Conservation (phyloP, 2,329 filamentous ascomycete genomes). For the Claviceps monticola region DNA sequence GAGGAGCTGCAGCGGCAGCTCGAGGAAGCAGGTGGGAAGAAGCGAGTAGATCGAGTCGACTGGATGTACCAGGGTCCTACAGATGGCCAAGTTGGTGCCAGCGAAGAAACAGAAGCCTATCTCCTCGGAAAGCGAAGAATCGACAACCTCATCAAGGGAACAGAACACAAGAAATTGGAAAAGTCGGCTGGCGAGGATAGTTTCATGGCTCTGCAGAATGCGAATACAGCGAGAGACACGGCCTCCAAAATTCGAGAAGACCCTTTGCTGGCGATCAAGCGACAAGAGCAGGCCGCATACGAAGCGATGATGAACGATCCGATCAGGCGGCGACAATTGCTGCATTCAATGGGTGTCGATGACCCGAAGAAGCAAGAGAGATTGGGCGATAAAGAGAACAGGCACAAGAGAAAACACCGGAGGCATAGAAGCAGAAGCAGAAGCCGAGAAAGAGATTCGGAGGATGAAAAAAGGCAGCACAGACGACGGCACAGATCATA, state of each 20-base stretch:
- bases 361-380: constrained; percentile 33
- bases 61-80: constrained; percentile 96
- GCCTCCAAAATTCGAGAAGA: constrained; percentile 81
- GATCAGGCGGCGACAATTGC: constrained; percentile 49
- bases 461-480: constrained; percentile 4
- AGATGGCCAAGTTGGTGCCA: constrained; percentile 57
- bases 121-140: constrained; percentile 85
- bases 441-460: constrained; percentile 1
- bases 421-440: constrained; percentile 6
- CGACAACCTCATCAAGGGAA: constrained; percentile 66
- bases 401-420: constrained; percentile 9
- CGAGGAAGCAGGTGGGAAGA: constrained; percentile 73
- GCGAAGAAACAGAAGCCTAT: constrained; percentile 88
- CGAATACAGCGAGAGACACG: constrained; percentile 65
- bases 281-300: constrained; percentile 72
- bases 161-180: constrained; percentile 66
- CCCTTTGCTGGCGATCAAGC: constrained; percentile 84
- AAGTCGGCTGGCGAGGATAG: constrained; percentile 53
- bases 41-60: constrained; percentile 71
- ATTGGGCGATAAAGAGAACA: constrained; percentile 16
- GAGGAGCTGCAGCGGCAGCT: constrained; percentile 85
- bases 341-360: constrained; percentile 47
- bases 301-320: constrained; percentile 70
- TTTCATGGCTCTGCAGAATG: constrained; percentile 49
- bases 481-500: constrained; percentile 31